phyloP scores from a whole-genome alignment of 225 moss, liverwort and hornwort species.

The Sphagnum tenellum region DNA sequence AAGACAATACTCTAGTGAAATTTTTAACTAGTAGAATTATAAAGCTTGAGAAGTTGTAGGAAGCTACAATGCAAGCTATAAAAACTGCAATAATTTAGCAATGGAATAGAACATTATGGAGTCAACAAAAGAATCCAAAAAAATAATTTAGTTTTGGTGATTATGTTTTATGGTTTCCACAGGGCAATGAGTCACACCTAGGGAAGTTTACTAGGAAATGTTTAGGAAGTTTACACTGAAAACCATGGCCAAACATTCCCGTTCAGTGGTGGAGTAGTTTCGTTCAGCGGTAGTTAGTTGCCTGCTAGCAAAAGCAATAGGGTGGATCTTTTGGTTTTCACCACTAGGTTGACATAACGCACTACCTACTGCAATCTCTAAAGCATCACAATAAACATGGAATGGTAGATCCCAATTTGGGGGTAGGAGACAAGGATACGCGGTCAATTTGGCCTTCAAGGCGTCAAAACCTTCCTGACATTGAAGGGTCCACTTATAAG shows the following conservation, averaged over 20 bases:
- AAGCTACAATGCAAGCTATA: too few species aligned
- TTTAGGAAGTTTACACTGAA: too few species aligned
- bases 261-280: constrained; percentile 2
- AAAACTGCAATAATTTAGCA: too few species aligned
- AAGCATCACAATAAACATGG: constrained; percentile 2
- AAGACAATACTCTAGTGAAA: too few species aligned
- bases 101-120: too few species aligned
- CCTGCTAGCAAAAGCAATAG: constrained; percentile 1
- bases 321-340: not conserved
- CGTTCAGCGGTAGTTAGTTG: not conserved
- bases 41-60: too few species aligned
- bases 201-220: too few species aligned
- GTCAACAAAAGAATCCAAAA: too few species aligned
- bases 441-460: not conserved
- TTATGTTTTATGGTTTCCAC: too few species aligned
- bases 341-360: not conserved
- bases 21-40: too few species aligned
- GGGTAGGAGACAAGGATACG: not conserved
- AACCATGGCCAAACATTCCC: not conserved
- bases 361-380: not conserved
- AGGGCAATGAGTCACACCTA: too few species aligned
- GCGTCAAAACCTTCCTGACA: not conserved
- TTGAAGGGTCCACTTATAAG: not conserved
- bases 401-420: constrained; percentile 2
- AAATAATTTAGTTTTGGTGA: too few species aligned